Evolutionary conservation across 2,329 filamentous ascomycete genomes (phyloP), one percentile per base, ranked within the genome.

Genomic region (Pseudonectria buxi): DNA sequence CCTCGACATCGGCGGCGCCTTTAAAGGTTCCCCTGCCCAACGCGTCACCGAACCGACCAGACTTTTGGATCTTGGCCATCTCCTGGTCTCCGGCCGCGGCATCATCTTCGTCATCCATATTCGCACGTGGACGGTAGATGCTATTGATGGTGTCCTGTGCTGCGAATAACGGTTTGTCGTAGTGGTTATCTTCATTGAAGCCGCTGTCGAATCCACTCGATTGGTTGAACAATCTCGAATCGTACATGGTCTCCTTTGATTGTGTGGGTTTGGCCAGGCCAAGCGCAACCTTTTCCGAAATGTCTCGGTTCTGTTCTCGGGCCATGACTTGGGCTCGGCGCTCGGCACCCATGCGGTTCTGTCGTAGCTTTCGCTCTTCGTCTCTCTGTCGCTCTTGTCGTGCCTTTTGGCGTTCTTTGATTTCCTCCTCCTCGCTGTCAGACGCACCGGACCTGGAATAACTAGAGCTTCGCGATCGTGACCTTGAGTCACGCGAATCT

Each of bases 171-270:
- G 92, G 92, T 64, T 96, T 96, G 61, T 96, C 92, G 65, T 96
- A 98, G 1, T 82, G 80, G 56, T 98, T 92, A 60, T 98, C 92
- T 61, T 98, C 92, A 61, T 98, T 98, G 72, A 95, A 88, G 1
- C 90, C 92, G 34, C 81, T 76, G 49, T 88, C 83, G 57, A 98
- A 94, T 0, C 92, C 92, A 50, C 84, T 89, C 6, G 81, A 83
- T 64, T 94, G 87, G 64, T 96, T 95, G 65, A 98, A 98, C 22
- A 98, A 66, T 27, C 92, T 75, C 3, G 88, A 94, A 65, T 98
- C 92, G 67, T 94, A 98, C 92, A 96, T 96, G 15, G 85, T 81
- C 61, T 98, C 92, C 36, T 83, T 83, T 33, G 81, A 85, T 57
- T 92, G 84, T 4, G 92, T 95, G 3, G 92, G 92, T 62, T 96